phyloP scores from a whole-genome alignment of 768 basidiomycete species.

The Hypholoma fasciculare region DNA sequence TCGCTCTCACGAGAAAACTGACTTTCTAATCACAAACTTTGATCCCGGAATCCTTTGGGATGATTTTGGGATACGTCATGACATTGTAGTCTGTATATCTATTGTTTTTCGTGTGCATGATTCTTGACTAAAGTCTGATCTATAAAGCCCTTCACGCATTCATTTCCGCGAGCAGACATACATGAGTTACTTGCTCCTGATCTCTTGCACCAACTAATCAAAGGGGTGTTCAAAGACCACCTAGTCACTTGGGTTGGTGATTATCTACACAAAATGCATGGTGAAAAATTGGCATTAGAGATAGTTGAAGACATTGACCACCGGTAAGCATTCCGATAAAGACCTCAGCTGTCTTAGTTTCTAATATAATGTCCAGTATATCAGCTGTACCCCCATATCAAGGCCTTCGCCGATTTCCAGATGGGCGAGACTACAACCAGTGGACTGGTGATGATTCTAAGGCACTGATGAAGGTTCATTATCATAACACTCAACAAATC shows the following conservation, averaged over 20 bases:
- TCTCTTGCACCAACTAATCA: conserved; percentile 41
- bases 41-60: conserved; percentile 31
- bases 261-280: conserved; percentile 25
- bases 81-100: conserved; percentile 6
- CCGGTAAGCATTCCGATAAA: conserved; percentile 22
- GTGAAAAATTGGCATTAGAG: conserved; percentile 15
- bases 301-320: conserved; percentile 38
- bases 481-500: not conserved
- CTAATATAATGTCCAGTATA: conserved; percentile 9
- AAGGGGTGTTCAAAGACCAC: conserved; percentile 43
- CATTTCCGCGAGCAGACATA: conserved; percentile 34
- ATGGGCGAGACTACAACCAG: conserved; percentile 22
- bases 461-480: conserved; percentile 27
- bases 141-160: conserved; percentile 29
- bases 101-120: not conserved
- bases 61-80: conserved; percentile 28
- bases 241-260: conserved; percentile 36
- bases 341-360: not conserved
- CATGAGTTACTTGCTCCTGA: conserved; percentile 33
- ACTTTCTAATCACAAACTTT: conserved; percentile 23
- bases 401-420: conserved; percentile 20
- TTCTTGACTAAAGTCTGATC: not conserved
- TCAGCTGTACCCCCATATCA: conserved; percentile 22
- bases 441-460: conserved; percentile 31
- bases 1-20: conserved; percentile 23